Evolutionary conservation across 2,329 filamentous ascomycete species (phyloP), one percentile per base, ranked within the genome.

Genomic region (Amphichorda felina): DNA sequence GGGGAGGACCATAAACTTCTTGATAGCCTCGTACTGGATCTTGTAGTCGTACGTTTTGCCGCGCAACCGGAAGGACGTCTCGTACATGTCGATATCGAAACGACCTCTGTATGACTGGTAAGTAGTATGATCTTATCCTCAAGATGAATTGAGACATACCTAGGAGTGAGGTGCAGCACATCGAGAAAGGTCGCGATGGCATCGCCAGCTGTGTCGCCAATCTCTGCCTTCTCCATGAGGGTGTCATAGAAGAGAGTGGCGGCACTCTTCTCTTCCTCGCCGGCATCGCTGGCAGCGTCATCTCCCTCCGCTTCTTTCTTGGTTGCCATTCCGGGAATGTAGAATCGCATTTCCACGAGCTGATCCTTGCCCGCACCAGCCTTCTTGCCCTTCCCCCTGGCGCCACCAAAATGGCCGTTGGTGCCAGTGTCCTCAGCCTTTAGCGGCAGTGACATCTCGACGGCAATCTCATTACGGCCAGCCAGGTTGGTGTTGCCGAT

Each of bases 31-130:
- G 61, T 95, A 98, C 57, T 95, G 87, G 45, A 98, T 96, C 73
- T 98, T 98, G 76, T 98, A 98, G 66, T 98, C 93, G 68, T 98
- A 98, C 17, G 91, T 98, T 66, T 98, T 98, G 51, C 91, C 91
- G 45, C 91, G 89, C 42, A 98, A 73, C 43, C 91, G 82, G 72
- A 98, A 96, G 2, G 91, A 96, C 13, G 78, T 81, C 60, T 96
- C 91, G 72, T 98, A 98, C 82, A 98, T 94, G 59, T 98, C 91
- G 63, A 98, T 94, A 58, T 96, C 91, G 70, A 98, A 98, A 46
- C 91, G 89, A 57, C 91, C 93, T 82, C 91, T 88, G 60, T 41
- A 42, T 30, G 34, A 5, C 34, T 28, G 32, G 40, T 58, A 43
- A 30, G 18, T 26, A 17, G 15, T 24, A 7, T 2, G 19, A 10